phyloP scores from a whole-genome alignment of 1,139 yeast genomes.

The Candida tunisiensis region DNA sequence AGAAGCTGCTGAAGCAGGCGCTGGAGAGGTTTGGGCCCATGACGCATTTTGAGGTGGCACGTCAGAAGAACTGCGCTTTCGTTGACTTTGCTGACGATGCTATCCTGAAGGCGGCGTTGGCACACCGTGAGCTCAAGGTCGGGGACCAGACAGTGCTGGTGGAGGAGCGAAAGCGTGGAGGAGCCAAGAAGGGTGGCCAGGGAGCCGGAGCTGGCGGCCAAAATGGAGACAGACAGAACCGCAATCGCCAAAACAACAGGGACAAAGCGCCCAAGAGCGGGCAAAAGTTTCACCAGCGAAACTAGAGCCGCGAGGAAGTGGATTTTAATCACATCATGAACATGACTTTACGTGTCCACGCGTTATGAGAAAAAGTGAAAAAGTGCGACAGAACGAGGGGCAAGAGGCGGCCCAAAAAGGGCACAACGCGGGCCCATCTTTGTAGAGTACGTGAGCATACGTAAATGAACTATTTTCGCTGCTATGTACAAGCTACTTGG shows the following conservation, averaged over 20 bases:
- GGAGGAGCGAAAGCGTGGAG: conserved; percentile 18
- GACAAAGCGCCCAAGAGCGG: too few relatives aligned
- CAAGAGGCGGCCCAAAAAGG: too few relatives aligned
- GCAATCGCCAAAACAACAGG: conserved; percentile 3
- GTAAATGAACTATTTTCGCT: too few relatives aligned
- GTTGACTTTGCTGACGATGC: conserved; percentile 21
- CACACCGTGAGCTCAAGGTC: conserved; percentile 14
- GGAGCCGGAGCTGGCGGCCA: conserved; percentile 2
- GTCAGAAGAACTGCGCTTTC: conserved; percentile 19
- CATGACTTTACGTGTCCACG: too few relatives aligned
- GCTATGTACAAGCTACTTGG: conserved; percentile 9
- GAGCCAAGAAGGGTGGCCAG: conserved; percentile 6
- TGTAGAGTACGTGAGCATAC: too few relatives aligned
- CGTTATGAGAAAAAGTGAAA: too few relatives aligned
- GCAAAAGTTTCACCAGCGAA: too few relatives aligned
- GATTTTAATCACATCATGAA: too few relatives aligned
- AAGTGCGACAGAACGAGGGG: too few relatives aligned
- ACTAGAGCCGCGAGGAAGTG: too few relatives aligned
- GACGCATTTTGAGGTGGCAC: conserved; percentile 20
- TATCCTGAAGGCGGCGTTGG: conserved; percentile 17
- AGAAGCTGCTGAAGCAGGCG: conserved; percentile 13
- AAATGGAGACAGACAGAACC: conserved; percentile 2
- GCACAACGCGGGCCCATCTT: too few relatives aligned
- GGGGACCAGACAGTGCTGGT: conserved; percentile 14
- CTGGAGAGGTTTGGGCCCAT: conserved; percentile 17